Evolutionary conservation across 371 early-diverging fungal species (phyloP), one percentile per base, ranked within the genome.

Genomic region (Rhizopus microsporus): DNA sequence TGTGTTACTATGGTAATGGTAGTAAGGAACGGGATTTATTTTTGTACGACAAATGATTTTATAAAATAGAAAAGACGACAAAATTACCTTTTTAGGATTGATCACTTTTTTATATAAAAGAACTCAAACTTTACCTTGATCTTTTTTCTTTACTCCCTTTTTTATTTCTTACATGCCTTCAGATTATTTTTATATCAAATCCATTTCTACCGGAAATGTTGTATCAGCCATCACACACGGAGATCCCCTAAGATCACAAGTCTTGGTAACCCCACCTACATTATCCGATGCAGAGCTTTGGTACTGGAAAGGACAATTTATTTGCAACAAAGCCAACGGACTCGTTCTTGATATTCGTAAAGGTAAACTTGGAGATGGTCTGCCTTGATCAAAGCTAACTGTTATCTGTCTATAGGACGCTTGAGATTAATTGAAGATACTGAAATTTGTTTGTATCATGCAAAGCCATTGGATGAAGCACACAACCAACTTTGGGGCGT

Each of bases 381-480:
- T 39, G 13, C 1, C 9, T 51, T 5, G 23, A 42, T 10, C 38
- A 3, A 15, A n/a, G 3, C 8, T 7, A 38, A 38, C 38, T 23
- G 16, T 23, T 10, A 17, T 29, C 16, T 38, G n/a, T 17, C 42
- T 17, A 45, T 54, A 77, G 77, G 78, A 44, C 67, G 74, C 7
- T 63, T 79, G 34, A 63, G 76, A 48, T 52, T 79, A 47, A 71
- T 79, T 56, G 79, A 79, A 62, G 79, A 79, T 42, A 79, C 79
- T 4, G 76, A 79, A 39, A 72, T 79, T 16, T 79, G 79, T 48
- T 56, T 79, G n/a, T 75, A 67, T 40, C 40, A 64, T 17, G 55
- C 65, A 46, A 79, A 75, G 48, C 63, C 66, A 9, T 29, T 54
- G 9, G 74, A 69, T 35, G 72, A 74, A 57, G 71, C 74, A 7